Base-by-base conservation (phyloP, 306 rosid species). In the Hylodesmum podocarpum region DNA sequence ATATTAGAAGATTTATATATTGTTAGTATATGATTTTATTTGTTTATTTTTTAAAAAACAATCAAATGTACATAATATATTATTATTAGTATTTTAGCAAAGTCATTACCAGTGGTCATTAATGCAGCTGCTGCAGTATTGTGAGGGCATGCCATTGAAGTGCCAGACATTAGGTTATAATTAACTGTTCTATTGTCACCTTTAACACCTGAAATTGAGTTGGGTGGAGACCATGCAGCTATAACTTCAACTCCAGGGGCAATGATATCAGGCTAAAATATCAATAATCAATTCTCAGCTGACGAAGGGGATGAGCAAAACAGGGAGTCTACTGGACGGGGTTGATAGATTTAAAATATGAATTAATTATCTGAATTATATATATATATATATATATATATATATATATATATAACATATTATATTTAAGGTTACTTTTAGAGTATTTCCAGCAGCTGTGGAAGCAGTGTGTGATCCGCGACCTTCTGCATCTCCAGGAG, bases 381-480 rank as follows among this genome's bases (percentile, higher is more conserved):
- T 4, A 29, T n/a, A n/a, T n/a, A n/a, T n/a, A n/a, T n/a, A n/a
- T n/a, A n/a, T n/a, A n/a, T n/a, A n/a, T n/a, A n/a, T n/a, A n/a
- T n/a, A n/a, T n/a, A n/a, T n/a, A n/a, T n/a, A n/a, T n/a, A n/a
- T n/a, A n/a, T n/a, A n/a, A n/a, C 6, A 6, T 6, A 33, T 6
- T 33, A 33, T 33, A 3, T 33, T 33, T 6, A 33, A 33, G 36
- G 3, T 36, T 66, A 88, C 88, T 85, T 86, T 86, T n/a, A 87
- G 92, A 73, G 81, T 78, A 51, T 83, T 78, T 9, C 96, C 92
- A 5, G 87, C 90, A 0, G 79, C 71, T 0, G 87, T 88, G 1
- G 96, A 88, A 57, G 92, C 80, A 0, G 57, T 16, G 51, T 90
- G 96, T 0, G 92, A 64, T 9, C 96, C 92, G 0, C 86, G 96